Evolutionary conservation across 306 rosid species (phyloP), one percentile per base, ranked within the genome.

Genomic region (Medicago lupulina): DNA sequence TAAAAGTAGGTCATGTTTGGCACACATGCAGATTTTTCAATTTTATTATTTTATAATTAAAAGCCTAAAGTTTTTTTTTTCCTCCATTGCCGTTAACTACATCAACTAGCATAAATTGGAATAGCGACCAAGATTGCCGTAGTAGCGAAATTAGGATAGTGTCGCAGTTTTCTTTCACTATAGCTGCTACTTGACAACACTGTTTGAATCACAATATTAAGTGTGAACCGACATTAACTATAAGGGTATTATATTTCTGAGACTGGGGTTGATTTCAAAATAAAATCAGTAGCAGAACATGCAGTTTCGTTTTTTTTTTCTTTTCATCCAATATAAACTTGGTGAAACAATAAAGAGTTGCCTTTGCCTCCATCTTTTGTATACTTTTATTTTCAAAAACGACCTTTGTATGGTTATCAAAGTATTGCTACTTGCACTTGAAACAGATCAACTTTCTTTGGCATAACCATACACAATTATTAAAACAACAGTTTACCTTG

Each of bases 381-480:
- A 34, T 62, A 14, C 19, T 63, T 60, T 60, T 28, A 25, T 28
- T 63, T 34, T 34, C 2, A 14, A 61, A 31, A 61, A 31, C n/a
- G 10, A 28, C 9, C 10, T 28, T 36, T 31, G 25, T 61, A 61
- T 31, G 44, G 19, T 34, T 61, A 34, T 61, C 67, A 19, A 31
- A 61, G 10, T 61, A 61, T 43, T 67, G 60, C 23, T 21, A 34
- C 50, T 15, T 16, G 61, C 28, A 12, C 16, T 23, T 63, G 63
- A 25, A 63, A 61, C 15, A 34, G 9, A 12, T 50, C 9, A 63
- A 13, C 71, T 62, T 75, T 50, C 63, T 62, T 28, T 47, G 71
- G 50, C 76, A 31, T 19, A 63, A 39, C 73, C 57, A 19, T 19
- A 14, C 64, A 39, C 66, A 76, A 67, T 36, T 55, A 9, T 68